phyloP scores from a whole-genome alignment of 306 rosid genomes.

The Begonia fuchsioides region DNA sequence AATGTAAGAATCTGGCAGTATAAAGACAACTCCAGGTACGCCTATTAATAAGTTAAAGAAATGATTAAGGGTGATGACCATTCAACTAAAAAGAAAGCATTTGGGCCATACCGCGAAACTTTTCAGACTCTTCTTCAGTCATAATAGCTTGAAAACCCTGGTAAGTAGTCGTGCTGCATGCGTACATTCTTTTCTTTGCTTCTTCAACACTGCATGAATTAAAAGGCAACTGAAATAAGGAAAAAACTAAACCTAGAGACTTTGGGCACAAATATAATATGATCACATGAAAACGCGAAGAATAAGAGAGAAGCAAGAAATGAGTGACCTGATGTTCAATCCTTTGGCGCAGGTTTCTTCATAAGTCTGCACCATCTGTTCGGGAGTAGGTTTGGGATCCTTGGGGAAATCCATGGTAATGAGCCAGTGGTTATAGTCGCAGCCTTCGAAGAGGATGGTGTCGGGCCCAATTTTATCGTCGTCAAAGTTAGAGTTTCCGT shows the following conservation, averaged over 20 bases:
- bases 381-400: constrained; percentile 33
- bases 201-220: constrained; percentile 51
- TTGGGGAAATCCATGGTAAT: constrained; percentile 49
- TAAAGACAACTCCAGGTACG: constrained; percentile 61
- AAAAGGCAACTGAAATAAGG: constrained; percentile 1
- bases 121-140: constrained; percentile 76
- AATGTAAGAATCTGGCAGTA: constrained; percentile 74
- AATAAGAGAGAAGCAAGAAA: not conserved
- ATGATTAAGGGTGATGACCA: not conserved
- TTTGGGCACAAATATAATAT: no score
- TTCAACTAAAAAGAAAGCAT: constrained; percentile 2
- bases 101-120: constrained; percentile 37
- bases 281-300: not conserved
- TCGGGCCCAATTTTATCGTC: constrained; percentile 47
- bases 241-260: no score
- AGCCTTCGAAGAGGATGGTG: constrained; percentile 69
- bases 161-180: constrained; percentile 79
- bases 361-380: constrained; percentile 44
- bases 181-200: constrained; percentile 75
- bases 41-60: constrained; percentile 17
- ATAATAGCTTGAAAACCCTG: constrained; percentile 67
- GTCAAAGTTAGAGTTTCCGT: constrained; percentile 2
- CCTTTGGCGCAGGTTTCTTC: constrained; percentile 74
- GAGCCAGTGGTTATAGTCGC: constrained; percentile 85
- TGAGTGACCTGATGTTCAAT: constrained; percentile 46